A percentile compares a stretch with the other conserved stretches of the same genome.
Conservation (phyloP, 108 stramenopile genomes). For the Fistulifera pelliculosa region DNA sequence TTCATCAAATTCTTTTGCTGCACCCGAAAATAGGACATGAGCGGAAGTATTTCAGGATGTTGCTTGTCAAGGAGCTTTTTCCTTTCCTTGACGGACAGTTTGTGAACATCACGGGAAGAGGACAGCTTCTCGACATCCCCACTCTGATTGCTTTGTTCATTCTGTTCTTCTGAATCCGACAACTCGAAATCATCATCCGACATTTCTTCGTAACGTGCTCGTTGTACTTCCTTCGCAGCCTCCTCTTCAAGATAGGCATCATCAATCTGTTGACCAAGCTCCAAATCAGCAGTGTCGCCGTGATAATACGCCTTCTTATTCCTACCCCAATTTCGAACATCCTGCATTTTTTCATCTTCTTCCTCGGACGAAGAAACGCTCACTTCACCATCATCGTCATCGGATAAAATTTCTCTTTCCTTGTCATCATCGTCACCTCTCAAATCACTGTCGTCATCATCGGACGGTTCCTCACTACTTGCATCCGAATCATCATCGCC, state of each 20-base stretch:
- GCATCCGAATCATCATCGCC: constrained; percentile 27
- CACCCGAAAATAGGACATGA: constrained; percentile 54
- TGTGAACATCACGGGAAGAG: constrained; percentile 30
- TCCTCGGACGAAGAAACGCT: constrained; percentile 7
- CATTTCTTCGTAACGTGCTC: constrained; percentile 62
- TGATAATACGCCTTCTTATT: constrained; percentile 82
- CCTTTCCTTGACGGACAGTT: constrained; percentile 43
- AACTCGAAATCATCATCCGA: constrained; percentile 75
- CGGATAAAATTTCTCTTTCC: constrained; percentile 12
- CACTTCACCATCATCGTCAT: constrained; percentile 13
- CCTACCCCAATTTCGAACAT: constrained; percentile 67
- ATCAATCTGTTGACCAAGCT: constrained; percentile 85
- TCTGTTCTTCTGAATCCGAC: constrained; percentile 31
- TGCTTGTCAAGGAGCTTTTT: constrained; percentile 47
- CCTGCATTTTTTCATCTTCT: constrained; percentile 27
- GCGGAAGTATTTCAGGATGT: constrained; percentile 68
- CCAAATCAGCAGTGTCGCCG: constrained; percentile 93
- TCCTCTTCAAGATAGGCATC: constrained; percentile 79
- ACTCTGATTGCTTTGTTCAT: constrained; percentile 12
- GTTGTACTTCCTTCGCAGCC: constrained; percentile 71
- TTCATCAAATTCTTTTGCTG: constrained; percentile 32
- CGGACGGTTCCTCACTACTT: no score
- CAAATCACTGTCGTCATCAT: constrained; percentile 28
- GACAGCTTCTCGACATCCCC: constrained; percentile 3
- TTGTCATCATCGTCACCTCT: constrained; percentile 18